These are phyloP conservation scores for Darksidea phi DNA, from an alignment of 495 filamentous ascomycete species.

Conservation along the genomic window DNA sequence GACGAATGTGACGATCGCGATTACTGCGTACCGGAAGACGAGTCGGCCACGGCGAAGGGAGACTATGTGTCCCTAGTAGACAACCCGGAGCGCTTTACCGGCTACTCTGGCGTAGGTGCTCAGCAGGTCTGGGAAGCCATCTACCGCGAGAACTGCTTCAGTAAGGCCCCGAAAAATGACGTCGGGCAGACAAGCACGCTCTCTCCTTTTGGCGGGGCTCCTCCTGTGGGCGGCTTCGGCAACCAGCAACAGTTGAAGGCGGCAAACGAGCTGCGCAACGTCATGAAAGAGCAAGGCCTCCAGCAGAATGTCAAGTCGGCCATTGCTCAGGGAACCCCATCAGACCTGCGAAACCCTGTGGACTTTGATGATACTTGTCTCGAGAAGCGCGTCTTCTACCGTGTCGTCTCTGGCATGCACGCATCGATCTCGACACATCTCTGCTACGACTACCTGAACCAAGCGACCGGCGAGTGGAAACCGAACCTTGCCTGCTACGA, in stretches of 20 bases:
- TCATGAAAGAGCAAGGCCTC: constrained; percentile 70
- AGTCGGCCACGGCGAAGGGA: constrained; percentile 78
- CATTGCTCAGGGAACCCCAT: constrained; percentile 38
- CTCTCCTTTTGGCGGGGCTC: constrained; percentile 38
- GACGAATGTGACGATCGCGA: constrained; percentile 97
- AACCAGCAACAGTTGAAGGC: constrained; percentile 54
- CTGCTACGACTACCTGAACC: constrained; percentile 95
- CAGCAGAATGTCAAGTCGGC: constrained; percentile 65
- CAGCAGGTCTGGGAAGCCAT: constrained; percentile 94
- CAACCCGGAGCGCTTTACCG: constrained; percentile 94
- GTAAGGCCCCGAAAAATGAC: constrained; percentile 52
- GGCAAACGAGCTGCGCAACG: constrained; percentile 76
- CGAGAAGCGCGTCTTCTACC: constrained; percentile 96
- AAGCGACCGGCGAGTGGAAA: constrained; percentile 89
- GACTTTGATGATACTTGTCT: constrained; percentile 87
- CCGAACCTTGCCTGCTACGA: constrained; percentile 91
- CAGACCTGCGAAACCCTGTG: constrained; percentile 55
- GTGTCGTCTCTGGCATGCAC: constrained; percentile 95
- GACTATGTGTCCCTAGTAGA: constrained; percentile 94
- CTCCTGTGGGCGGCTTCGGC: constrained; percentile 19
- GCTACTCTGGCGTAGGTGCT: constrained; percentile 79
- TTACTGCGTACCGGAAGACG: constrained; percentile 95
- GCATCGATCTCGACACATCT: constrained; percentile 93
- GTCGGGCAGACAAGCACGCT: constrained; percentile 41
- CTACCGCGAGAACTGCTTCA: constrained; percentile 96